A percentile compares a stretch with the other conserved stretches of the same genome.
These are phyloP conservation scores for Entonaema liquescens DNA, from an alignment of 495 filamentous ascomycete species.

Conservation along the genomic window DNA sequence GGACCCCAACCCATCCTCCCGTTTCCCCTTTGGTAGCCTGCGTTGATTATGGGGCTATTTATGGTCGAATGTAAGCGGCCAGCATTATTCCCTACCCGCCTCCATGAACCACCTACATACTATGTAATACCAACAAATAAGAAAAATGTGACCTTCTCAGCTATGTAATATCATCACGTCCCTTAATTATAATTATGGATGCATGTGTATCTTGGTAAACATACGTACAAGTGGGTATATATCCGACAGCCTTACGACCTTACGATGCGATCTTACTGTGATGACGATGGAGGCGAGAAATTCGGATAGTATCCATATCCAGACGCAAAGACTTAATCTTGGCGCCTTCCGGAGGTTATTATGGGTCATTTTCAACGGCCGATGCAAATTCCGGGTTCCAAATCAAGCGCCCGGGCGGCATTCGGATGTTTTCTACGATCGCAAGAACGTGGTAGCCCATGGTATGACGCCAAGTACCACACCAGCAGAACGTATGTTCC, in stretches of 20 bases:
- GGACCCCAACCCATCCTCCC: conserved; percentile 3
- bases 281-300: not conserved
- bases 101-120: not conserved
- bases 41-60: conserved; percentile 21
- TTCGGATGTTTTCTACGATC: not conserved
- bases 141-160: not conserved
- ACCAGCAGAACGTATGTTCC: not conserved
- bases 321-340: not conserved
- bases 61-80: conserved; percentile 7
- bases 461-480: not conserved
- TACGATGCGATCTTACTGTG: not conserved
- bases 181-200: too few relatives aligned
- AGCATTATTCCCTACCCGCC: not conserved
- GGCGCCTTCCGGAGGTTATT: conserved; percentile 6
- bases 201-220: too few relatives aligned
- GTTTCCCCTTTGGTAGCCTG: not conserved
- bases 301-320: not conserved
- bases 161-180: not conserved
- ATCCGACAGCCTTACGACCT: not conserved
- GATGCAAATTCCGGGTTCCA: conserved; percentile 31
- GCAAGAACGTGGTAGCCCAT: not conserved
- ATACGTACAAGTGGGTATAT: not conserved
- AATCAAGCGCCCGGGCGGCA: not conserved
- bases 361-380: conserved; percentile 21
- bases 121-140: not conserved